phyloP scores from a whole-genome alignment of 108 stramenopile species.

The Nitzschia sp. region DNA sequence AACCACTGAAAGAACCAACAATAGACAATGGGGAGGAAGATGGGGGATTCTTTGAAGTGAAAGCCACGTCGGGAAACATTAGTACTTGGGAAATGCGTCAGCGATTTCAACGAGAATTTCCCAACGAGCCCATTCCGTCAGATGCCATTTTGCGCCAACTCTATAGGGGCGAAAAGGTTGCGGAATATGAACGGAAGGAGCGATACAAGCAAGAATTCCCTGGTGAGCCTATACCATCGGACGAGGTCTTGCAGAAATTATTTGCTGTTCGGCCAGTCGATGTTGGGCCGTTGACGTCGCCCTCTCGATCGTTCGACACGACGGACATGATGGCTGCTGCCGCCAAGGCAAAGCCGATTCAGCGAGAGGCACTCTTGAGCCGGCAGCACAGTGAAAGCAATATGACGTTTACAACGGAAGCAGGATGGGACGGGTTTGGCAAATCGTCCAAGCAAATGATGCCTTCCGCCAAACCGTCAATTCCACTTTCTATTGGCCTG shows the following conservation, averaged over 20 bases:
- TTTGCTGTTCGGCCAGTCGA: not conserved
- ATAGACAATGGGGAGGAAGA: not conserved
- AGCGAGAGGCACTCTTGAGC: not conserved
- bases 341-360: not conserved
- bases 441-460: not conserved
- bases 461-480: not conserved
- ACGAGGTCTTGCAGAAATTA: conserved; percentile 14
- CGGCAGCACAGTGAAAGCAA: conserved; percentile 12
- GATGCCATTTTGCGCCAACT: conserved; percentile 14
- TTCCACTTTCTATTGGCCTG: conserved; percentile 11
- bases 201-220: conserved; percentile 14
- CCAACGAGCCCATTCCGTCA: conserved; percentile 1
- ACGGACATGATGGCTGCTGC: not conserved
- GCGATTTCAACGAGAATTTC: conserved; percentile 19
- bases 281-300: not conserved
- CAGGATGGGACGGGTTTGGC: conserved; percentile 15
- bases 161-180: conserved; percentile 8
- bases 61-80: not conserved
- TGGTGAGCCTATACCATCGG: conserved; percentile 14
- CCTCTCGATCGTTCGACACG: not conserved
- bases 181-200: conserved; percentile 9
- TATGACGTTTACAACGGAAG: conserved; percentile 19
- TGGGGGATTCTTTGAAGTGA: not conserved
- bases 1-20: not conserved
- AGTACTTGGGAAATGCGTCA: conserved; percentile 25